phyloP scores from a whole-genome alignment of 768 basidiomycete species.

The Leccinum pellstonianum region DNA sequence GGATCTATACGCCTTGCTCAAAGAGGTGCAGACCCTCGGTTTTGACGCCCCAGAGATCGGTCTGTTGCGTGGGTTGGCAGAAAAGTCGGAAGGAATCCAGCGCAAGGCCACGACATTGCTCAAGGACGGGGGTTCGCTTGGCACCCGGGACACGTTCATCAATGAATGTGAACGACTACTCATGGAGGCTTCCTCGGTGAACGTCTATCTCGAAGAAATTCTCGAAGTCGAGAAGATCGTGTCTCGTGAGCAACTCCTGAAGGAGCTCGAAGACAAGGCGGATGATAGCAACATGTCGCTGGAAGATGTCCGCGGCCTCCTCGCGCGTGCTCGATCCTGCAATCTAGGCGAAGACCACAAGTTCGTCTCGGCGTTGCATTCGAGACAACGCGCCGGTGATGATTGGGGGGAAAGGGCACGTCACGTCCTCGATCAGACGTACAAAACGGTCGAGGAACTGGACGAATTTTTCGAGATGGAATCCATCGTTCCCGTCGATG shows the following conservation, averaged over 20 bases:
- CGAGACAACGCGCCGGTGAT: conserved; percentile 63
- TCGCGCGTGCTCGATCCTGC: conserved; percentile 69
- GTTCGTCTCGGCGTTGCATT: conserved; percentile 60
- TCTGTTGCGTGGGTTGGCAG: conserved; percentile 50
- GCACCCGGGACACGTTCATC: conserved; percentile 56
- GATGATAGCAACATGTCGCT: conserved; percentile 67
- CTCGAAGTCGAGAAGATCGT: conserved; percentile 77
- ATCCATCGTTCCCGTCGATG: conserved; percentile 66
- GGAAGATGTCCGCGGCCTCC: conserved; percentile 72
- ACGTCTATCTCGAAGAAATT: conserved; percentile 82
- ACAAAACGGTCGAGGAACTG: conserved; percentile 75
- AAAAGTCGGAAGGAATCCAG: conserved; percentile 65
- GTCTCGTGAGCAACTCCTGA: conserved; percentile 71
- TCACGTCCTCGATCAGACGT: conserved; percentile 60
- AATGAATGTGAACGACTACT: conserved; percentile 72
- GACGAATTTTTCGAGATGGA: conserved; percentile 70
- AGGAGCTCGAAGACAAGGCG: conserved; percentile 70
- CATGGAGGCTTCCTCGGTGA: conserved; percentile 68
- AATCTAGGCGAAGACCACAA: conserved; percentile 64
- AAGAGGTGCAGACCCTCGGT: conserved; percentile 73
- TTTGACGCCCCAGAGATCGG: conserved; percentile 82
- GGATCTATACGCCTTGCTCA: conserved; percentile 67
- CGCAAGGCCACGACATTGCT: conserved; percentile 55
- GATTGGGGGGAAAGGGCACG: conserved; percentile 78
- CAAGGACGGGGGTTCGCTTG: conserved; percentile 37